These are phyloP conservation scores for Plasmopara muralis DNA, from an alignment of 352 stramenopile genomes.

Conservation along the genomic window DNA sequence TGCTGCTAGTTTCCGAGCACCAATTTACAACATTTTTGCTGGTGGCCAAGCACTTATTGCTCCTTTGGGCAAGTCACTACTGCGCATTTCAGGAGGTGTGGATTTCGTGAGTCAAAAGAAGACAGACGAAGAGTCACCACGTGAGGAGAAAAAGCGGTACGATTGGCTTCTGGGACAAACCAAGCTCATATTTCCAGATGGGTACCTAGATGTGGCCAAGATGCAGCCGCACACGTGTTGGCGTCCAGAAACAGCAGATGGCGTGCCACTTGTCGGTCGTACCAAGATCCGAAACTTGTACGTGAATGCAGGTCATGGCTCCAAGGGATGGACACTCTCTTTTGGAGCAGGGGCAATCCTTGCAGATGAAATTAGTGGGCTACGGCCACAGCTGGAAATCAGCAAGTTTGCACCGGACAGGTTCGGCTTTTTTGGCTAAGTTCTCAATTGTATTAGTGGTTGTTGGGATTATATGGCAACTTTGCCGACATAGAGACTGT, in stretches of 20 bases:
- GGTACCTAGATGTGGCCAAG: conserved; percentile 68
- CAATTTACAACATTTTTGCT: conserved; percentile 79
- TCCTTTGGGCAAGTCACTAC: conserved; percentile 49
- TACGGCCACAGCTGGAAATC: conserved; percentile 74
- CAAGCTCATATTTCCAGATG: conserved; percentile 74
- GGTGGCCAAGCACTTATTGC: conserved; percentile 70
- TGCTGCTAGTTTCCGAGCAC: conserved; percentile 49
- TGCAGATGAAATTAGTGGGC: conserved; percentile 74
- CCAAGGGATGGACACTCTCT: conserved; percentile 80
- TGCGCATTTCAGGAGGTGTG: conserved; percentile 75
- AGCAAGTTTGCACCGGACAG: conserved; percentile 74
- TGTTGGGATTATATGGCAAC: conserved; percentile 12
- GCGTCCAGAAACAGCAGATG: conserved; percentile 75
- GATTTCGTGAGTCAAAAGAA: conserved; percentile 60
- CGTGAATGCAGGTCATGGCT: conserved; percentile 80
- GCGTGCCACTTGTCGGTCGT: conserved; percentile 74
- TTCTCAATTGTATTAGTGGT: conserved; percentile 10
- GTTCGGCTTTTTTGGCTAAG: conserved; percentile 65
- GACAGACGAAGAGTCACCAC: conserved; percentile 53
- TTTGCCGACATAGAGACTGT: conserved; percentile 18
- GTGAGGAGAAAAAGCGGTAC: conserved; percentile 67
- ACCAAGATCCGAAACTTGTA: conserved; percentile 79
- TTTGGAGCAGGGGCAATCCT: conserved; percentile 73
- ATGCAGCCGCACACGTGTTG: conserved; percentile 81
- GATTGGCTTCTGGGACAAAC: conserved; percentile 73